Conservation (phyloP, 2,329 filamentous ascomycete species). For the Aspergillus luchuensis region DNA sequence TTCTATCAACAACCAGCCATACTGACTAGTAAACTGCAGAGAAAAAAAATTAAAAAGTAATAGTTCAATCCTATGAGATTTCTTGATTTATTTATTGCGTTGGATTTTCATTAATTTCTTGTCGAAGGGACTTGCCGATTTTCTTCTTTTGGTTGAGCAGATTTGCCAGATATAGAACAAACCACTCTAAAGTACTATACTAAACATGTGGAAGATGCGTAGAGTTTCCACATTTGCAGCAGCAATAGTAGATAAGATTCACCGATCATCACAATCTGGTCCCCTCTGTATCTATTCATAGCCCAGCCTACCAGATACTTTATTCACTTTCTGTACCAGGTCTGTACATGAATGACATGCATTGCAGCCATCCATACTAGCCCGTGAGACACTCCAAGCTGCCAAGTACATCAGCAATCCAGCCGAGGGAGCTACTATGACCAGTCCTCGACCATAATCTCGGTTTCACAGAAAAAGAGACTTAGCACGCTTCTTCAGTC, state of each 20-base stretch:
- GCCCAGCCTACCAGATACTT: background rate
- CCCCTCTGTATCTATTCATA: background rate
- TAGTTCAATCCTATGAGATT: too few relatives aligned
- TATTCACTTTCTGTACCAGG: background rate
- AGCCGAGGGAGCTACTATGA: background rate
- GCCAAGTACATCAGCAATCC: background rate
- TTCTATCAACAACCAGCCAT: too few relatives aligned
- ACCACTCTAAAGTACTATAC: background rate
- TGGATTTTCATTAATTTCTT: too few relatives aligned
- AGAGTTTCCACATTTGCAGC: background rate
- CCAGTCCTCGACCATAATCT: too few relatives aligned
- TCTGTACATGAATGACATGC: background rate
- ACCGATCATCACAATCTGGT: background rate
- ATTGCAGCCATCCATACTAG: background rate
- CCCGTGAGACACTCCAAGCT: background rate
- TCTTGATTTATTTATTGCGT: too few relatives aligned
- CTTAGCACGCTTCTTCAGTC: too few relatives aligned
- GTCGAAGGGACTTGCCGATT: too few relatives aligned
- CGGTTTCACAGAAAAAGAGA: too few relatives aligned
- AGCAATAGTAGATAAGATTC: background rate
- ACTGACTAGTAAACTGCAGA: too few relatives aligned
- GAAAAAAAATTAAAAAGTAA: too few relatives aligned
- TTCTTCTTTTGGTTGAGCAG: too few relatives aligned
- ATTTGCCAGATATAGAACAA: background rate
- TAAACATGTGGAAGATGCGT: background rate